Evolutionary conservation across 495 filamentous ascomycete species (phyloP).

Genomic region (Entonaema liquescens): DNA sequence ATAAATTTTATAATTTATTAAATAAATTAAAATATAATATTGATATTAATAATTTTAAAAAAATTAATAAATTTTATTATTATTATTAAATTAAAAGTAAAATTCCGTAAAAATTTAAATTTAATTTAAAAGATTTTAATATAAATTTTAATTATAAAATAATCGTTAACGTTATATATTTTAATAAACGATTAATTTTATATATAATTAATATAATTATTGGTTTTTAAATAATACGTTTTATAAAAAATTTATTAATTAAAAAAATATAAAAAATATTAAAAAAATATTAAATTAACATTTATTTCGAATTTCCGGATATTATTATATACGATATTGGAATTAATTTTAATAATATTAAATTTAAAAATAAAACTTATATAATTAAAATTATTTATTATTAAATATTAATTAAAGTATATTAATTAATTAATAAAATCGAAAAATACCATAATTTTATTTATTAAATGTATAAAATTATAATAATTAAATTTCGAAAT

Average conservation of each 20-base stretch:
- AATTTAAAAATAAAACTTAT: not conserved
- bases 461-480: not conserved
- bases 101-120: not conserved
- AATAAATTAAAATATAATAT: not conserved
- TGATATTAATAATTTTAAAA: not conserved
- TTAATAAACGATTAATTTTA: not conserved
- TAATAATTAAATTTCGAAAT: not conserved
- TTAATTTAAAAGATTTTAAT: not conserved
- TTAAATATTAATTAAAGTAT: too few species aligned
- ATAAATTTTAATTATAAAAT: conserved; percentile 4
- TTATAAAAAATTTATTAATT: not conserved
- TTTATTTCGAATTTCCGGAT: not conserved
- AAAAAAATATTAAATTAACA: conserved; percentile 2
- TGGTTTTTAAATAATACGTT: not conserved
- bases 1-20: not conserved
- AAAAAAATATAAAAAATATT: not conserved
- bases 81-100: not conserved
- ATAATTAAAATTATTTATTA: not conserved
- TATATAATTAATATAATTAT: not conserved
- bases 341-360: not conserved
- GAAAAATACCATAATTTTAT: not conserved
- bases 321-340: not conserved
- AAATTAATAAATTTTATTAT: not conserved
- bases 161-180: not conserved
- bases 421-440: too few species aligned